phyloP scores from a whole-genome alignment of 148 eudicot species.

The Linanthus parryae region DNA sequence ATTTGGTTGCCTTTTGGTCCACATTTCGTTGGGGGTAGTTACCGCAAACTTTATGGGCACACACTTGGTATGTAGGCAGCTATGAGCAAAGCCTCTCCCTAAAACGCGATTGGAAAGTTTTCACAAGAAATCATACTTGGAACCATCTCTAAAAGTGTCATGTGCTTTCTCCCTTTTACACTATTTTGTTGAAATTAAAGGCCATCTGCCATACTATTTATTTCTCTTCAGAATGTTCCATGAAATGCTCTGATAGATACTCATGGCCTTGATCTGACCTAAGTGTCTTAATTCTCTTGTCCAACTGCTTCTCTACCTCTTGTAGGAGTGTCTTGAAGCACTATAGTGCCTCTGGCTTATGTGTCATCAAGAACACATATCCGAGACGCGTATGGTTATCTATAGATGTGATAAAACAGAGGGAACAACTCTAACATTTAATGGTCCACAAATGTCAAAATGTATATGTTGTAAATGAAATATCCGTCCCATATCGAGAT shows the following conservation, averaged over 20 bases:
- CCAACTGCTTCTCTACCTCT: conserved; percentile 4
- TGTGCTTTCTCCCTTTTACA: background rate
- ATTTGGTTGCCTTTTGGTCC: background rate
- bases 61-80: background rate
- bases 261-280: background rate
- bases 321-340: background rate
- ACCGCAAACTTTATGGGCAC: background rate
- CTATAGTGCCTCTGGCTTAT: background rate
- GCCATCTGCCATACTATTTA: background rate
- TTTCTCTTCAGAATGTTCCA: background rate
- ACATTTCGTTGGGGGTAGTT: background rate
- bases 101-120: background rate
- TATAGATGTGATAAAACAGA: background rate
- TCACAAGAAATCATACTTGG: background rate
- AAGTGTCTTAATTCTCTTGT: background rate
- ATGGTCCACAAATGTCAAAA: conserved; percentile 4
- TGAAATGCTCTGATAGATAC: conserved; percentile 3
- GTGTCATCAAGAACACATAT: background rate
- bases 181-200: background rate
- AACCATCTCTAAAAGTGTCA: conserved; percentile 4
- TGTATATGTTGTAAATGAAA: background rate
- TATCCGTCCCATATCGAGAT: too few relatives aligned
- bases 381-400: conserved; percentile 4
- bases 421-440: background rate
- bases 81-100: background rate